phyloP scores from a whole-genome alignment of 495 filamentous ascomycete genomes.

The Penicillium subrubescens region DNA sequence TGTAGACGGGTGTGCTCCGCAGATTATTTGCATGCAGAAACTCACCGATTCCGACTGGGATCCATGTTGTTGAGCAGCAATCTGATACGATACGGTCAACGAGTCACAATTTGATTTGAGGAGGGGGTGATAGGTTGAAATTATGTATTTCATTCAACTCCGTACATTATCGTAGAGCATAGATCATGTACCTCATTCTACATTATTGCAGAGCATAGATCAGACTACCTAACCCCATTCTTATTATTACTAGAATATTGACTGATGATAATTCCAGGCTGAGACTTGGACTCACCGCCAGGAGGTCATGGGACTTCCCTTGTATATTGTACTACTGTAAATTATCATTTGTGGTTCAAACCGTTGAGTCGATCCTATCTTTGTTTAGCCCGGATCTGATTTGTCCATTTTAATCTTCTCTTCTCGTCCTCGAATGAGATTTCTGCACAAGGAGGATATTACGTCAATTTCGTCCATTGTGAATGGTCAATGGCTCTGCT shows the following conservation, averaged over 20 bases:
- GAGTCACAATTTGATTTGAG: not conserved
- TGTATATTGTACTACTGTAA: not conserved
- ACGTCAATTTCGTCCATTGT: not conserved
- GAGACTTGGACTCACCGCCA: not conserved
- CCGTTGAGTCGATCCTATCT: slow-evolving; percentile 10
- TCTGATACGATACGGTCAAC: not conserved
- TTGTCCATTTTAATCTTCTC: not conserved
- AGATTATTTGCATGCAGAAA: not conserved
- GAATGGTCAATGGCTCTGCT: not conserved
- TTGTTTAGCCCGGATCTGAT: slow-evolving; percentile 12
- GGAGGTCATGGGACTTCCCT: not conserved
- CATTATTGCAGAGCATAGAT: not conserved
- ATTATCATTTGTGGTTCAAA: not conserved
- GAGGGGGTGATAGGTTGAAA: not conserved
- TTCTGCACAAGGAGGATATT: not conserved
- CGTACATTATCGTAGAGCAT: not conserved
- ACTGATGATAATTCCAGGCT: not conserved
- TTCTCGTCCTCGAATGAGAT: slow-evolving; percentile 2
- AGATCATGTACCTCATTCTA: not conserved
- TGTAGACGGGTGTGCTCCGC: not conserved
- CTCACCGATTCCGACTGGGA: not conserved
- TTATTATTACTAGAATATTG: too few relatives aligned
- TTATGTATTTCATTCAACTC: not conserved
- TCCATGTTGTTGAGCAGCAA: not conserved
- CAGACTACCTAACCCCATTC: not conserved